Percentiles rank a stretch among this genome's conserved stretches.
Evolutionary conservation across 2,329 filamentous ascomycete genomes (phyloP).

Genomic region (Microdochium nivale): DNA sequence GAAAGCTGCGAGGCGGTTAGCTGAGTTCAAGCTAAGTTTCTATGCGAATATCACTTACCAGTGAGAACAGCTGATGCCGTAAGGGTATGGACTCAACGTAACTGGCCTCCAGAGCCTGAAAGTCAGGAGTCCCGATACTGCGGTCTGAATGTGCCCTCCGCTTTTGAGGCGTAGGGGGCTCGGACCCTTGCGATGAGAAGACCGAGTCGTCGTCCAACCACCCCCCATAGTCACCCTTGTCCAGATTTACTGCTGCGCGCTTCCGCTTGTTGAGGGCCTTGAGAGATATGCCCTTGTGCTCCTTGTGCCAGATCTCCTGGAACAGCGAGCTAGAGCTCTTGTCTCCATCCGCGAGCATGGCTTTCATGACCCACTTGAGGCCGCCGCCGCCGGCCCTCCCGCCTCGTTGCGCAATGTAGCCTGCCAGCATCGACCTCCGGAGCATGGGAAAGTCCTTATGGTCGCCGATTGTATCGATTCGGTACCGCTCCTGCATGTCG

Average conservation of each 20-base stretch:
- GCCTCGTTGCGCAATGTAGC: conserved; percentile 43
- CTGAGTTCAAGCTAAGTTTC: conserved; percentile 9
- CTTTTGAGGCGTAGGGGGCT: conserved; percentile 36
- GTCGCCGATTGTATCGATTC: conserved; percentile 16
- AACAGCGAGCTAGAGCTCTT: conserved; percentile 45
- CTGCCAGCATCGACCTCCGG: conserved; percentile 48
- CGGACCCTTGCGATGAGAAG: conserved; percentile 34
- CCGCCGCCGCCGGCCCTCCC: conserved; percentile 30
- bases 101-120: conserved; percentile 27
- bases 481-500: conserved; percentile 54
- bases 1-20: conserved; percentile 24
- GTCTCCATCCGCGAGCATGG: conserved; percentile 58
- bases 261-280: conserved; percentile 40
- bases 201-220: conserved; percentile 48
- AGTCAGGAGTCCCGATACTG: conserved; percentile 20
- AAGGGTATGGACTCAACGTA: conserved; percentile 48
- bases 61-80: conserved; percentile 53
- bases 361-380: conserved; percentile 50
- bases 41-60: conserved; percentile 28
- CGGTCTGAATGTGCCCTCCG: conserved; percentile 15
- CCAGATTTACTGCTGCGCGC: conserved; percentile 42
- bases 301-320: conserved; percentile 58
- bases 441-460: conserved; percentile 26
- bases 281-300: conserved; percentile 40
- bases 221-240: conserved; percentile 51